These are phyloP conservation scores for Backusella circina DNA, from an alignment of 192 early-diverging fungal species.

Conservation along the genomic window DNA sequence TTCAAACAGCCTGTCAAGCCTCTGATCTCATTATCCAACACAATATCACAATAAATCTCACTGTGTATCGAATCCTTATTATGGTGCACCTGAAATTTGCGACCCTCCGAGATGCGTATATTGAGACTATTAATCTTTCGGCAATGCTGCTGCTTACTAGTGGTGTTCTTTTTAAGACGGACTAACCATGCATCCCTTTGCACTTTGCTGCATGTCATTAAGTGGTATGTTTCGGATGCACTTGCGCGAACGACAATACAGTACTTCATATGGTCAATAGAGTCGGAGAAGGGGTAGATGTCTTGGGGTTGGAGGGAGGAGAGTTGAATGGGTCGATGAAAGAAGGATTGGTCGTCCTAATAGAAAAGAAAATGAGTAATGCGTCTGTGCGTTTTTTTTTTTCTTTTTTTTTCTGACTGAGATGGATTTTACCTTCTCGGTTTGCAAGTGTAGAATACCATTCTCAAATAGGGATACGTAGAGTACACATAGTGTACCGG, in stretches of 20 bases:
- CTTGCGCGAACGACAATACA: slow-evolving; percentile 7
- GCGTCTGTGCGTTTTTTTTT: background rate
- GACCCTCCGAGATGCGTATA: slow-evolving; percentile 12
- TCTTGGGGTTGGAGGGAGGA: background rate
- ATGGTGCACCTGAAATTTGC: slow-evolving; percentile 1
- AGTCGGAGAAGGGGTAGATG: slow-evolving; percentile 7
- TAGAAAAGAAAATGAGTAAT: background rate
- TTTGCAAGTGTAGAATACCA: background rate
- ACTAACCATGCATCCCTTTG: slow-evolving; percentile 10
- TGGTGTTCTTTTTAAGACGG: background rate
- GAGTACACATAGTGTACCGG: background rate
- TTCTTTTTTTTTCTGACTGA: no score
- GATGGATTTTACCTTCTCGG: background rate
- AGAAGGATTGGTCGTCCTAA: background rate
- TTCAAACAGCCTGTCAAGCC: slow-evolving; percentile 37
- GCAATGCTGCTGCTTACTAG: background rate
- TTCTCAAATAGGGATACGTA: slow-evolving; percentile 3
- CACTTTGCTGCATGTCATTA: slow-evolving; percentile 5
- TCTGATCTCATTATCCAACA: slow-evolving; percentile 40
- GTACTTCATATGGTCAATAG: slow-evolving; percentile 6
- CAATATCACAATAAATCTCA: slow-evolving; percentile 44
- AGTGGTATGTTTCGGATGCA: background rate
- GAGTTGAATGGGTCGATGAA: slow-evolving; percentile 9
- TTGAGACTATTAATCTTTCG: background rate
- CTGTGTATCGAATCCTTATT: slow-evolving; percentile 4